Evolutionary conservation across 352 stramenopile genomes (phyloP).

Genomic region (Blastocystis sp.): DNA sequence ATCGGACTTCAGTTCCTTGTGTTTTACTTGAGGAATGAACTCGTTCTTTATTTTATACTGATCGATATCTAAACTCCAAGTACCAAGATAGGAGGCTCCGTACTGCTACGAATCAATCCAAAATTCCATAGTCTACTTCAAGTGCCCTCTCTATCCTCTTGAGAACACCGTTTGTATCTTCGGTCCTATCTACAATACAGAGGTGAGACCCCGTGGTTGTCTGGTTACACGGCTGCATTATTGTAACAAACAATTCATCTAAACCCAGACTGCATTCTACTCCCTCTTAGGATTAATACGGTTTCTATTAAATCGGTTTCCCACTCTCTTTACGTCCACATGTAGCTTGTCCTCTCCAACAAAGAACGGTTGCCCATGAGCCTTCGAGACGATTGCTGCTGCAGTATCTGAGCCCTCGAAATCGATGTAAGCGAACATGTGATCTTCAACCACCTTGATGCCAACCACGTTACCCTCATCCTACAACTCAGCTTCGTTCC

Average conservation of each 20-base stretch:
- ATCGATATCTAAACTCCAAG: not conserved
- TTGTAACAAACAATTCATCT: not conserved
- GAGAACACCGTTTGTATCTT: not conserved
- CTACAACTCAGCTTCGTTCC: not conserved
- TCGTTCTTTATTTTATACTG: not conserved
- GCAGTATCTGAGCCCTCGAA: not conserved
- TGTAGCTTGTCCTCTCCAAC: not conserved
- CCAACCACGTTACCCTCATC: conserved; percentile 5
- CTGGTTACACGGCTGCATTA: not conserved
- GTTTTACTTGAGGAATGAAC: not conserved
- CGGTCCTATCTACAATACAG: not conserved
- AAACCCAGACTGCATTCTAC: conserved; percentile 6
- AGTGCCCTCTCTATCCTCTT: not conserved
- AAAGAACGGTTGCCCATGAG: not conserved
- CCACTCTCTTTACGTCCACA: conserved; percentile 16
- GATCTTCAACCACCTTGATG: not conserved
- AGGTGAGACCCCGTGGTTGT: not conserved
- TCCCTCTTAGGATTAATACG: not conserved
- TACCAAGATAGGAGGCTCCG: not conserved
- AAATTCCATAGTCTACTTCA: not conserved
- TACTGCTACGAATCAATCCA: not conserved
- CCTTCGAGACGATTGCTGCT: not conserved
- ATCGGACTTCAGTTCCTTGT: not conserved
- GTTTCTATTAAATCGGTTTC: not conserved
- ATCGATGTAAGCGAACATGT: not conserved